A percentile compares a stretch with the other conserved stretches of the same genome.
Conservation (phyloP, 257 asterid species). For the Penstemon davidsonii region DNA sequence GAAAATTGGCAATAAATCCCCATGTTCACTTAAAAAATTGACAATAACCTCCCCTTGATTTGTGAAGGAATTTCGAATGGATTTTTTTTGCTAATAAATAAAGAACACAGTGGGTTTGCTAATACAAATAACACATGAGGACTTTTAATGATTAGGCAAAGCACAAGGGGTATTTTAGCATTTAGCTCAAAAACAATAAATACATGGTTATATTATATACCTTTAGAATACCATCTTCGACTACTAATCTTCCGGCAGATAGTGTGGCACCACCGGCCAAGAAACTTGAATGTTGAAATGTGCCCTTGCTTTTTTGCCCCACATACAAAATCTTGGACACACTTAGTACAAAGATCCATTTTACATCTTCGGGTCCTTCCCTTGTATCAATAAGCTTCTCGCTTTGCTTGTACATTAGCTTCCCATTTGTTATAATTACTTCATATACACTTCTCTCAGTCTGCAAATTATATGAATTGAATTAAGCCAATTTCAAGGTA, state of each 20-base stretch:
- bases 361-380: slow-evolving; percentile 61
- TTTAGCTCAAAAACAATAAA: too few relatives aligned
- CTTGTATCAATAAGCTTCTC: slow-evolving; percentile 64
- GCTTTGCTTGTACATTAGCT: slow-evolving; percentile 54
- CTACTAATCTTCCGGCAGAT: slow-evolving; percentile 82
- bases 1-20: too few relatives aligned
- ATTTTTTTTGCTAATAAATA: too few relatives aligned
- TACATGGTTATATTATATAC: slow-evolving; percentile 31
- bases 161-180: too few relatives aligned
- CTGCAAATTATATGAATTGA: slow-evolving; percentile 35
- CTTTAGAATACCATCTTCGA: slow-evolving; percentile 75
- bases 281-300: slow-evolving; percentile 91
- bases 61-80: too few relatives aligned
- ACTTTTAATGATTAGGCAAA: too few relatives aligned
- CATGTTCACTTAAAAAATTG: too few relatives aligned
- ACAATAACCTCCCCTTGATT: too few relatives aligned
- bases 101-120: too few relatives aligned
- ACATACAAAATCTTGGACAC: slow-evolving; percentile 61
- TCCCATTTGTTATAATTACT: slow-evolving; percentile 58
- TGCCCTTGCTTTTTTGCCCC: slow-evolving; percentile 77
- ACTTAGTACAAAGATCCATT: slow-evolving; percentile 95
- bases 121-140: too few relatives aligned
- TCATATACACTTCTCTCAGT: slow-evolving; percentile 66
- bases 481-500: neutral
- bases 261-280: slow-evolving; percentile 93